These are phyloP conservation scores for Parmales sp. DNA, from an alignment of 108 stramenopile species.

Conservation along the genomic window DNA sequence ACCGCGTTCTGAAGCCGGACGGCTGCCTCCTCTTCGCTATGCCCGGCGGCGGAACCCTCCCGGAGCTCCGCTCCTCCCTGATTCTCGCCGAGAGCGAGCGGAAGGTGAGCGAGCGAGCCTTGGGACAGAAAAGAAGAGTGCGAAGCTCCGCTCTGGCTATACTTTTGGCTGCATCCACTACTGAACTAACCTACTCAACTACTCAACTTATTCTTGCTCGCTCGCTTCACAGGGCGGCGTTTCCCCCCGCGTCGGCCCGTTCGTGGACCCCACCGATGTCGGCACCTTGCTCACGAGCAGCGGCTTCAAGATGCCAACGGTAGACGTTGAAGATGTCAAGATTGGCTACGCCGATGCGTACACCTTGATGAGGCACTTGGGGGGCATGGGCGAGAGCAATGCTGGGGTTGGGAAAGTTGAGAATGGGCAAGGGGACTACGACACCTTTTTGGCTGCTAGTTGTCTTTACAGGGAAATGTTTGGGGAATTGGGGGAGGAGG, in stretches of 20 bases:
- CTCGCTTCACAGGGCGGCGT: constrained; percentile 87
- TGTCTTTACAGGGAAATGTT: constrained; percentile 82
- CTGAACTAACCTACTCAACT: constrained; percentile 31
- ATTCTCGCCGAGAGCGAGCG: constrained; percentile 76
- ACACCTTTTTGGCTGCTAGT: constrained; percentile 79
- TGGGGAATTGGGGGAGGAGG: constrained; percentile 34
- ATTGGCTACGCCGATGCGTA: constrained; percentile 75
- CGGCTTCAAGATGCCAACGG: constrained; percentile 81
- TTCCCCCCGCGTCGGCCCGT: constrained; percentile 81
- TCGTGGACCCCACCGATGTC: constrained; percentile 80
- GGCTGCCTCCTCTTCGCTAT: constrained; percentile 91
- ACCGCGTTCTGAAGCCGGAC: constrained; percentile 83
- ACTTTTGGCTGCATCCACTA: constrained; percentile 17
- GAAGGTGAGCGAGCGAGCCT: constrained; percentile 18
- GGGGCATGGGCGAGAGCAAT: constrained; percentile 90
- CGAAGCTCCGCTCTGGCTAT: not conserved
- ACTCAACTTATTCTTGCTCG: too few species aligned
- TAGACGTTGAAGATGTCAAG: constrained; percentile 85
- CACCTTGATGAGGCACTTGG: constrained; percentile 86
- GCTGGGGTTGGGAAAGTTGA: constrained; percentile 35
- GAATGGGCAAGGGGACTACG: constrained; percentile 41
- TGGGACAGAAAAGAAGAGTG: not conserved
- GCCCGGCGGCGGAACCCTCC: constrained; percentile 83
- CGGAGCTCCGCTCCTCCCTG: constrained; percentile 75
- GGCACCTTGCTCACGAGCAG: constrained; percentile 71